Evolutionary conservation across 306 rosid genomes (phyloP), one percentile per base, ranked within the genome.

Genomic region (Sesbania bispinosa): DNA sequence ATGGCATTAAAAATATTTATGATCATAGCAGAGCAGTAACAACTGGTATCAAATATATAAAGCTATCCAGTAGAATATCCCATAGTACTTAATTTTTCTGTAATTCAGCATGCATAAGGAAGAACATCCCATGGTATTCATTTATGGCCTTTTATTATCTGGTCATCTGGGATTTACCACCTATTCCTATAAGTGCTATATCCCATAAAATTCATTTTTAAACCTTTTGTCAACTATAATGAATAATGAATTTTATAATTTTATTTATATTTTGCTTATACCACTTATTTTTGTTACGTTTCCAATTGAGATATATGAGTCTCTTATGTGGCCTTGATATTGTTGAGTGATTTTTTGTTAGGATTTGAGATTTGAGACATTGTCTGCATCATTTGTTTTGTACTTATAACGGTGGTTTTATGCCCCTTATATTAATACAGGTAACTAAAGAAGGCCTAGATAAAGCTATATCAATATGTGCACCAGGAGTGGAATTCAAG

Each of bases 391-490:
- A 59, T 68, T 24, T 16, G 41, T 36, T 26, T 24, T 68, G 60
- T 77, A 46, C 82, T 80, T 66, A 67, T 32, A 0, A 33, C 23
- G 61, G 18, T 68, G 26, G 50, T 53, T n/a, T 74, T 66, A 2
- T 3, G 13, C 50, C 9, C 35, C 51, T 62, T 47, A 15, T 66
- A 41, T 75, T 29, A 47, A 73, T 74, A 77, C 79, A 87, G 98
- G 96, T 90, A 73, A 90, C 98, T 58, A 85, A 83, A 74, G 95
- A 94, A 79, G 76, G 86, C 81, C 79, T 94, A 7, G 84, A 87
- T 82, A 94, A 89, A 79, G 98, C 98, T 53, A 94, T 90, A 82
- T 87, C 95, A 74, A 85, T 90, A 54, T 89, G 98, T 68, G 96
- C 87, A n/a, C 94, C 96, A 1, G 97, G 97, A 54, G 96, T 87